phyloP scores from a whole-genome alignment of 805 yeast genomes.

The Tetrapisispora pingtungensis region DNA sequence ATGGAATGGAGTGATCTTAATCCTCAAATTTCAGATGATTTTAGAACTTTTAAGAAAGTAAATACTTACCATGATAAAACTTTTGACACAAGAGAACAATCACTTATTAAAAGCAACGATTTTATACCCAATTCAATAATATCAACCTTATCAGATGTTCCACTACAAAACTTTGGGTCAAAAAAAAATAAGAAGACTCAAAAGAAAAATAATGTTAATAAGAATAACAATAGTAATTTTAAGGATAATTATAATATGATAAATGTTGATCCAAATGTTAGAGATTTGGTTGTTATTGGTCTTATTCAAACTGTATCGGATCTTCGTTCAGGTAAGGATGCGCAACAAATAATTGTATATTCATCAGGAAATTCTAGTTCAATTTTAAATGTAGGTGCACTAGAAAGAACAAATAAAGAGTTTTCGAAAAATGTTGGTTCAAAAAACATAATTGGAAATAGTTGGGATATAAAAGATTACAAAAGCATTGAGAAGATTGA shows the following conservation, averaged over 20 bases:
- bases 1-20: slow-evolving; percentile 13
- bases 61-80: slow-evolving; percentile 6
- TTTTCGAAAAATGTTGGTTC: background rate
- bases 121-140: slow-evolving; percentile 17
- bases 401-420: background rate
- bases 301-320: slow-evolving; percentile 18
- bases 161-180: background rate
- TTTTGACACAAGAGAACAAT: slow-evolving; percentile 9
- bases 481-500: slow-evolving; percentile 10
- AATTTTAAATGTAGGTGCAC: slow-evolving; percentile 8
- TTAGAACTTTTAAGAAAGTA: slow-evolving; percentile 15
- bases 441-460: background rate
- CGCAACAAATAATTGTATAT: slow-evolving; percentile 14
- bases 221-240: background rate
- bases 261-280: slow-evolving; percentile 17
- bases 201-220: background rate
- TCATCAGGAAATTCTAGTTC: slow-evolving; percentile 17
- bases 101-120: slow-evolving; percentile 11
- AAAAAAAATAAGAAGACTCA: background rate
- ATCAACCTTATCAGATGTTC: slow-evolving; percentile 4
- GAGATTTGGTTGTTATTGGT: slow-evolving; percentile 11
- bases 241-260: background rate
- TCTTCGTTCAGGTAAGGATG: slow-evolving; percentile 15
- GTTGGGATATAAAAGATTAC: slow-evolving; percentile 1
- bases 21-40: slow-evolving; percentile 11